Evolutionary conservation across 306 rosid species (phyloP), one percentile per base, ranked within the genome.

Genomic region (Begonia peltatifolia): DNA sequence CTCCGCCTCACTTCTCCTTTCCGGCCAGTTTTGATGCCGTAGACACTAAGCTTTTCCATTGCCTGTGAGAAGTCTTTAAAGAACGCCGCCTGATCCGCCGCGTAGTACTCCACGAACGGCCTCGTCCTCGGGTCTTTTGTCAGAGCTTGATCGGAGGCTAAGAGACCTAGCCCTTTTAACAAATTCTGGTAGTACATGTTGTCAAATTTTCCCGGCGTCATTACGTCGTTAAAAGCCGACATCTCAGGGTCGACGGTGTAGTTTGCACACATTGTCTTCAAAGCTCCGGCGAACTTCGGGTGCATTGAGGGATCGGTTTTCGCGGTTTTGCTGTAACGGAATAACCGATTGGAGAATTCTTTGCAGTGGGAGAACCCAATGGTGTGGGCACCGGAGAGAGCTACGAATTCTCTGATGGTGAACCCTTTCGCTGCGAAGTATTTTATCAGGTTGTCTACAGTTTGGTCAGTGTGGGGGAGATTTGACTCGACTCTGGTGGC

Each of bases 301-400:
- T 78, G 49, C 11, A 78, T 68, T 13, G 56, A 74, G 1, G 84
- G 84, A 62, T 78, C 84, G 5, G 74, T 67, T 6, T 69, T 65
- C 1, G 47, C 20, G 13, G 52, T 38, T n/a, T 42, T 41, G 66
- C 51, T 74, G 70, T 41, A 64, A 7, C 56, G 47, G 71, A 58
- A 78, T 9, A 78, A 10, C 10, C 84, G 55, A 9, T 68, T 41
- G 20, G 71, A 11, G 66, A 78, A 78, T 46, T 78, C 84, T 23
- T 62, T 74, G 68, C 84, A 78, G 44, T 74, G 79, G 2, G 80
- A 64, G 68, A 68, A 74, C 5, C 84, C 84, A 35, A 78, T 71
- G 12, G 80, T 78, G 62, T 75, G 80, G 42, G 63, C 73, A 6
- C 84, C 84, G 12, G 48, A 54, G 7, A 78, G 54, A 9, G 84